Evolutionary conservation across 2,329 filamentous ascomycete genomes (phyloP).

Genomic region (Paradendryphiella salina): DNA sequence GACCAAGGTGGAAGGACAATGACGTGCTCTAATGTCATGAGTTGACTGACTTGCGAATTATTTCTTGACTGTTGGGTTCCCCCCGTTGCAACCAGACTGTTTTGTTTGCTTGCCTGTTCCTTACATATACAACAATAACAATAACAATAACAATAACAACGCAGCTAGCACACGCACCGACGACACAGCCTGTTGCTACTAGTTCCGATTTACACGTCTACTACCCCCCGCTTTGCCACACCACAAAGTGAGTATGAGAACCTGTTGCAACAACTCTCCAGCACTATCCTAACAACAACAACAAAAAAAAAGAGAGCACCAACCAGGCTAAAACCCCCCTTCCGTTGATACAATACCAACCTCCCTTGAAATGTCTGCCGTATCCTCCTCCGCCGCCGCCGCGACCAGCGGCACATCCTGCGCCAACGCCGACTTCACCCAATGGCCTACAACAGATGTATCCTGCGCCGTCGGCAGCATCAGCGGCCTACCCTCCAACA

Average conservation of each 20-base stretch:
- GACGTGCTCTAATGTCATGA: too few species aligned
- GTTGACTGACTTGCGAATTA: neutral
- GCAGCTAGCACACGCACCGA: too few species aligned
- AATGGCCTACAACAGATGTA: constrained; percentile 34
- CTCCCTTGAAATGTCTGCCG: constrained; percentile 20
- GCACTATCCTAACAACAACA: neutral
- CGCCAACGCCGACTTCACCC: constrained; percentile 28
- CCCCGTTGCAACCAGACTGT: too few species aligned
- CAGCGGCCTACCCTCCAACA: constrained; percentile 30
- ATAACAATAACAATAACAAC: too few species aligned
- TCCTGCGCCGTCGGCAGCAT: constrained; percentile 37
- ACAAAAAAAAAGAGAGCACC: neutral
- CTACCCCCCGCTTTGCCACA: neutral
- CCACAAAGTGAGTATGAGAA: neutral
- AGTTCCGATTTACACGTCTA: neutral
- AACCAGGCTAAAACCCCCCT: too few species aligned
- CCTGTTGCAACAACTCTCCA: neutral
- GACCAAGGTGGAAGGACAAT: too few species aligned
- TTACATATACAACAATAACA: too few species aligned
- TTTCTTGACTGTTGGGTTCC: too few species aligned
- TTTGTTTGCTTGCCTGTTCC: too few species aligned
- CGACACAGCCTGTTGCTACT: neutral
- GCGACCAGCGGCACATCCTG: constrained; percentile 26
- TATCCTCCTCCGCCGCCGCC: constrained; percentile 22
- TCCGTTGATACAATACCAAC: too few species aligned